phyloP scores from a whole-genome alignment of 139 green algal genomes.

The Chlorella ohadii region DNA sequence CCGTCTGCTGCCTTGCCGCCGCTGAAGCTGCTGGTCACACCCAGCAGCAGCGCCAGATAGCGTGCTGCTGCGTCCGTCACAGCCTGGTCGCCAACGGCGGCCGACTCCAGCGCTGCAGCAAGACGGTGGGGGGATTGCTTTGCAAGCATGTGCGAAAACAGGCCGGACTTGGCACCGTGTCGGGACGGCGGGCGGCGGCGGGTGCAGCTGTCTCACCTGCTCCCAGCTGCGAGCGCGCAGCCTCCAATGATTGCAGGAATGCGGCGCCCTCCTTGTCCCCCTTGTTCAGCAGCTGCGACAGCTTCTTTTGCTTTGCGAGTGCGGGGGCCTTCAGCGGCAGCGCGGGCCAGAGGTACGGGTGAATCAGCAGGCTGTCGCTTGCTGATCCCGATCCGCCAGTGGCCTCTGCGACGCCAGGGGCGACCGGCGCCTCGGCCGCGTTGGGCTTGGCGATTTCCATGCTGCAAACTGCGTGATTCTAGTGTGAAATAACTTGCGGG shows the following conservation, averaged over 20 bases:
- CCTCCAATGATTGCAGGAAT: too few relatives aligned
- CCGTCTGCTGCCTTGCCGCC: background rate
- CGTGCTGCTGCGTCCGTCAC: background rate
- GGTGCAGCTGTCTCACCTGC: too few relatives aligned
- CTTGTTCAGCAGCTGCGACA: background rate
- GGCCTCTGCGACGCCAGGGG: background rate
- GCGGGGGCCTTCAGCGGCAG: background rate
- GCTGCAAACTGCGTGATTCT: too few relatives aligned
- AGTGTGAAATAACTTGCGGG: too few relatives aligned
- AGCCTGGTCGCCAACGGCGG: background rate
- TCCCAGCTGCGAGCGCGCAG: background rate
- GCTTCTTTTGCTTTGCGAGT: conserved; percentile 9
- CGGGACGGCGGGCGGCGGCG: too few relatives aligned
- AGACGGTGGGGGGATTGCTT: too few relatives aligned
- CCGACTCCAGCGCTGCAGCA: conserved; percentile 9
- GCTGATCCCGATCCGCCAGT: too few relatives aligned
- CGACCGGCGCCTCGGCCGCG: too few relatives aligned
- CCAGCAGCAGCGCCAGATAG: conserved; percentile 33
- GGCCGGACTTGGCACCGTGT: too few relatives aligned
- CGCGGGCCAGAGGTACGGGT: background rate
- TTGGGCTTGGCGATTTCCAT: too few relatives aligned
- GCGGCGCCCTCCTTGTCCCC: background rate
- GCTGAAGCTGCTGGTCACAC: background rate
- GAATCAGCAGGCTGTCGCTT: background rate
- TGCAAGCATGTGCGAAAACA: too few relatives aligned